phyloP scores from a whole-genome alignment of 768 basidiomycete genomes.

The Flagelloscypha sp. region DNA sequence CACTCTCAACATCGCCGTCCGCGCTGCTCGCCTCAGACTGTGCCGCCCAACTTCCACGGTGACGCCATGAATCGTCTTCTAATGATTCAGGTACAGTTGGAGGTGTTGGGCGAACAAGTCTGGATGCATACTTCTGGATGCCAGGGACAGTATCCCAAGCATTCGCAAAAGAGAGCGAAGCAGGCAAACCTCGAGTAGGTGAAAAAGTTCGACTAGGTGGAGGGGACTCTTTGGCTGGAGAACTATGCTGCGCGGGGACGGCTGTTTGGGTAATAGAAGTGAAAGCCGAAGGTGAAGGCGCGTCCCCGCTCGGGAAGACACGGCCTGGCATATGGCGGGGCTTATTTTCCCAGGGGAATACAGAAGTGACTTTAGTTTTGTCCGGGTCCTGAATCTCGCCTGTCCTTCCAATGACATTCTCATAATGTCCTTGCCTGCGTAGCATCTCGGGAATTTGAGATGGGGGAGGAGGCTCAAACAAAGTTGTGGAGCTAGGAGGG shows the following conservation, averaged over 20 bases:
- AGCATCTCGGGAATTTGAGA: conserved; percentile 59
- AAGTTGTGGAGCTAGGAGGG: conserved; percentile 24
- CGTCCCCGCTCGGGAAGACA: conserved; percentile 62
- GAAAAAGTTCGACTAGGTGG: conserved; percentile 23
- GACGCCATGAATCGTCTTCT: conserved; percentile 34
- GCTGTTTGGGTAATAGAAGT: too few relatives aligned
- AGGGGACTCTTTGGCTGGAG: too few relatives aligned
- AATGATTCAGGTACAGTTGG: conserved; percentile 44
- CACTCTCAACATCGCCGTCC: conserved; percentile 78
- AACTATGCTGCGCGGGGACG: too few relatives aligned
- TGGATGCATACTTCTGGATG: conserved; percentile 68
- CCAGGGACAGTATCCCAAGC: conserved; percentile 81
- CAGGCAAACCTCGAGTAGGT: conserved; percentile 45
- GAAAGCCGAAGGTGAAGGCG: conserved; percentile 41
- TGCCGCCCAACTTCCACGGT: conserved; percentile 41
- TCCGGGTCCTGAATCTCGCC: conserved; percentile 56
- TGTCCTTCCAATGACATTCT: conserved; percentile 40
- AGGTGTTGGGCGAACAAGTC: conserved; percentile 42
- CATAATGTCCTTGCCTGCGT: conserved; percentile 69
- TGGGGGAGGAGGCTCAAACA: conserved; percentile 55
- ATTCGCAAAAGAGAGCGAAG: conserved; percentile 59
- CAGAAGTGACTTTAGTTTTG: conserved; percentile 55
- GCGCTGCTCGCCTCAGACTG: conserved; percentile 61
- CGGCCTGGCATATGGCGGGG: conserved; percentile 60
- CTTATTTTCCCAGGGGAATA: conserved; percentile 95